These are phyloP conservation scores for Myxozyma neglecta DNA, from an alignment of 805 yeast species.

Conservation along the genomic window DNA sequence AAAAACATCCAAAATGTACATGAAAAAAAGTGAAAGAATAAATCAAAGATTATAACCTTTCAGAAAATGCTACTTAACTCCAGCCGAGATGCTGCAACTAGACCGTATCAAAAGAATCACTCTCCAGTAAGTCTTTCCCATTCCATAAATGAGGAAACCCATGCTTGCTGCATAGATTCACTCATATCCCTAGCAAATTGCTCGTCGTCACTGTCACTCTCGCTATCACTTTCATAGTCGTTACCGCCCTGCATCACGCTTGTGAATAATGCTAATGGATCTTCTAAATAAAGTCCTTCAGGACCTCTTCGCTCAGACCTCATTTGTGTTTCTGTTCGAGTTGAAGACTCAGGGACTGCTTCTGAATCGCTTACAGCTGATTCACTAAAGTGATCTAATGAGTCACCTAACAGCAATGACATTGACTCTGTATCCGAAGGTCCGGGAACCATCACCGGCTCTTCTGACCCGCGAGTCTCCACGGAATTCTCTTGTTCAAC, in stretches of 20 bases:
- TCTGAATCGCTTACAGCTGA: slow-evolving; percentile 6
- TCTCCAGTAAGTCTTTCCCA: slow-evolving; percentile 28
- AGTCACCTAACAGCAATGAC: slow-evolving; percentile 18
- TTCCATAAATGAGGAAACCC: slow-evolving; percentile 31
- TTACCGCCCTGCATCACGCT: background rate
- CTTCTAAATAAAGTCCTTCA: background rate
- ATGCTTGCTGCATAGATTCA: slow-evolving; percentile 28
- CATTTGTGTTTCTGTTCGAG: background rate
- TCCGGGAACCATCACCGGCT: background rate
- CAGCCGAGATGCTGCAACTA: background rate
- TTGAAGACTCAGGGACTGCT: background rate
- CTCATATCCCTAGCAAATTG: slow-evolving; percentile 25
- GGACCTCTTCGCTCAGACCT: background rate
- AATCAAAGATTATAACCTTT: no score
- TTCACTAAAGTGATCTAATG: slow-evolving; percentile 15
- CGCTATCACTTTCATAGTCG: slow-evolving; percentile 1
- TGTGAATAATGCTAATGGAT: background rate
- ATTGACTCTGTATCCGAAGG: slow-evolving; percentile 22
- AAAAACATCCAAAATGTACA: background rate
- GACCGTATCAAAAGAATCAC: background rate
- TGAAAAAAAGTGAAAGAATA: background rate
- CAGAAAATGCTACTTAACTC: background rate
- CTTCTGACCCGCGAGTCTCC: background rate
- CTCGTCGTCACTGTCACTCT: slow-evolving; percentile 17
- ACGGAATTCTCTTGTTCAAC: background rate